Conservation (phyloP, 2,329 filamentous ascomycete species). For the Ophiostoma triangulosporum region DNA sequence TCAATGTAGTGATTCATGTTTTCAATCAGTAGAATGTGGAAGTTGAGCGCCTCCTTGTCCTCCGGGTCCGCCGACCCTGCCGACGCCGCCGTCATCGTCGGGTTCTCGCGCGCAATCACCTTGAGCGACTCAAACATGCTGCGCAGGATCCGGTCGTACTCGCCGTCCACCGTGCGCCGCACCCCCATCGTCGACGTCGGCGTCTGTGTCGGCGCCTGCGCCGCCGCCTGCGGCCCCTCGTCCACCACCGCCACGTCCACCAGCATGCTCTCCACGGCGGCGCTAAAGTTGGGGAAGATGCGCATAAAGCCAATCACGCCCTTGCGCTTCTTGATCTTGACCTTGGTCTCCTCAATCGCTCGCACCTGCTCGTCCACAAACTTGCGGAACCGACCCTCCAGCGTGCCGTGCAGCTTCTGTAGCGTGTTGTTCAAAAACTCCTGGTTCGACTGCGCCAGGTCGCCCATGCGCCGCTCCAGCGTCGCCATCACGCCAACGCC, state of each 20-base stretch:
- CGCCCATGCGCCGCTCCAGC: slow-evolving; percentile 64
- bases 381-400: slow-evolving; percentile 66
- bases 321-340: slow-evolving; percentile 97
- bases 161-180: slow-evolving; percentile 66
- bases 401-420: slow-evolving; percentile 62
- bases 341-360: slow-evolving; percentile 94
- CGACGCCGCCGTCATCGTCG: slow-evolving; percentile 15
- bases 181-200: slow-evolving; percentile 39
- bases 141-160: slow-evolving; percentile 79
- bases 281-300: slow-evolving; percentile 78
- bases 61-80: slow-evolving; percentile 45
- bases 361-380: slow-evolving; percentile 93
- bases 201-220: too few relatives aligned
- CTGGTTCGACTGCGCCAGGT: slow-evolving; percentile 81
- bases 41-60: slow-evolving; percentile 93
- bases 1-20: slow-evolving; percentile 98
- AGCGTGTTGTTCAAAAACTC: slow-evolving; percentile 71
- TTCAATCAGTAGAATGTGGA: slow-evolving; percentile 92
- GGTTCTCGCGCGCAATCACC: slow-evolving; percentile 71
- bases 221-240: too few relatives aligned
- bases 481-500: slow-evolving; percentile 74
- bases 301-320: slow-evolving; percentile 93
- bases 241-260: slow-evolving; percentile 34
- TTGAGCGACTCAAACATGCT: slow-evolving; percentile 96
- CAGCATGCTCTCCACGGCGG: slow-evolving; percentile 74